A percentile compares a stretch with the other conserved stretches of the same genome.
Conservation (phyloP, 2,329 filamentous ascomycete species). For the Alternaria consortialis region DNA sequence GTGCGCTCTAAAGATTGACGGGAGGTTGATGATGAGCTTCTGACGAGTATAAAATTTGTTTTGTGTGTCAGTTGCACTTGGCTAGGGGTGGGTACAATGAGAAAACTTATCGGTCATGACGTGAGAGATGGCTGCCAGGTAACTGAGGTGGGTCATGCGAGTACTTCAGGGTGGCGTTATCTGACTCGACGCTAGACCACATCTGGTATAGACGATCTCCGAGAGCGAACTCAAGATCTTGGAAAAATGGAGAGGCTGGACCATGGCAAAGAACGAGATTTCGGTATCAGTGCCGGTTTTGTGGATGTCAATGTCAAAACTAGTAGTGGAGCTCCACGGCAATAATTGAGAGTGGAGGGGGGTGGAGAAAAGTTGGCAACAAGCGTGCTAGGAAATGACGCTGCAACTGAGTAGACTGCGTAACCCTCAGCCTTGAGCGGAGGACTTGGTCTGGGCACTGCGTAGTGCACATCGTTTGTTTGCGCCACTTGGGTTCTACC, state of each 20-base stretch:
- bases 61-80: background rate
- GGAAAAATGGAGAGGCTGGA: background rate
- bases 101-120: background rate
- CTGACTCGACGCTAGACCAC: conserved; percentile 5
- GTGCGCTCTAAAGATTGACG: background rate
- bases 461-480: conserved; percentile 8
- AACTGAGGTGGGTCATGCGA: conserved; percentile 22
- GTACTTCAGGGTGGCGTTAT: conserved; percentile 3
- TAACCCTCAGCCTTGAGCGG: conserved; percentile 13
- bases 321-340: conserved; percentile 1
- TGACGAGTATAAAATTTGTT: background rate
- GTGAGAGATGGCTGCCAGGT: conserved; percentile 1
- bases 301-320: conserved; percentile 1
- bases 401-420: conserved; percentile 3
- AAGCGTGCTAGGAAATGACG: conserved; percentile 18
- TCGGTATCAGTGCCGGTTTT: conserved; percentile 1
- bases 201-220: background rate
- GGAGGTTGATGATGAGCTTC: background rate
- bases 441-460: conserved; percentile 5
- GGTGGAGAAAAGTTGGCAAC: conserved; percentile 5
- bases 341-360: background rate
- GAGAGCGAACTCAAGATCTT: conserved; percentile 5
- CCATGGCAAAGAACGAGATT: conserved; percentile 2
- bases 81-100: background rate
- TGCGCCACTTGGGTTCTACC: background rate